A percentile compares a stretch with the other conserved stretches of the same genome.
Conservation (phyloP, 495 filamentous ascomycete genomes). For the Apodospora peruviana region DNA sequence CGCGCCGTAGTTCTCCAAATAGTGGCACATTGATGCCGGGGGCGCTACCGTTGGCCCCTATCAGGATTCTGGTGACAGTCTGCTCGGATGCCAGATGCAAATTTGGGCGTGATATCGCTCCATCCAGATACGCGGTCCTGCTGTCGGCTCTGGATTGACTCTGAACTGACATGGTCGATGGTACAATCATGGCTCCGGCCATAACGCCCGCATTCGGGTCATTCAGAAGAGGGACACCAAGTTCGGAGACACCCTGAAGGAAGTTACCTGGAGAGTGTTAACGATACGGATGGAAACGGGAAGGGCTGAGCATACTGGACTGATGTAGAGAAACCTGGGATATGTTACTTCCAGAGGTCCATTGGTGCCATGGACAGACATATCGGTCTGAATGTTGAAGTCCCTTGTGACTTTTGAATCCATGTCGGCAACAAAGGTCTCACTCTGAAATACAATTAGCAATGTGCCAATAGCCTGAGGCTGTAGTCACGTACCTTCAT, state of each 20-base stretch:
- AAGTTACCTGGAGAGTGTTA: slow-evolving; percentile 39
- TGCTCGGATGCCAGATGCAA: slow-evolving; percentile 40
- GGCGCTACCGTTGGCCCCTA: slow-evolving; percentile 9
- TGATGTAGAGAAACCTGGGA: slow-evolving; percentile 45
- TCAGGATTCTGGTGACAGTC: slow-evolving; percentile 37
- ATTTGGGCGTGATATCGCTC: slow-evolving; percentile 37
- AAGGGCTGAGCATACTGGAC: slow-evolving; percentile 28
- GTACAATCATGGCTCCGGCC: slow-evolving; percentile 41
- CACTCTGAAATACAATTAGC: slow-evolving; percentile 8
- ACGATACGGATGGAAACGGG: not conserved
- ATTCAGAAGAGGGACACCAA: slow-evolving; percentile 42
- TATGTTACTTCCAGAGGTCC: slow-evolving; percentile 48
- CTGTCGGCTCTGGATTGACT: slow-evolving; percentile 49
- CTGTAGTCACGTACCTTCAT: slow-evolving; percentile 36
- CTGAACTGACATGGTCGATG: slow-evolving; percentile 37
- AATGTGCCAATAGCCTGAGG: not conserved
- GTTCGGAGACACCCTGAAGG: slow-evolving; percentile 40
- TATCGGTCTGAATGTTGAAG: slow-evolving; percentile 33
- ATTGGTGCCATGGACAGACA: slow-evolving; percentile 26
- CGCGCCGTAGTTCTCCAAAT: slow-evolving; percentile 27
- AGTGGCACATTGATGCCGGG: slow-evolving; percentile 16
- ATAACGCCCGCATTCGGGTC: slow-evolving; percentile 44
- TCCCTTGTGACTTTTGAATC: slow-evolving; percentile 13
- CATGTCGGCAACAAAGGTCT: slow-evolving; percentile 17
- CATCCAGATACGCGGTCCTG: slow-evolving; percentile 40